Base-by-base conservation (phyloP, 495 filamentous ascomycete species). In the Penicillium canariense region DNA sequence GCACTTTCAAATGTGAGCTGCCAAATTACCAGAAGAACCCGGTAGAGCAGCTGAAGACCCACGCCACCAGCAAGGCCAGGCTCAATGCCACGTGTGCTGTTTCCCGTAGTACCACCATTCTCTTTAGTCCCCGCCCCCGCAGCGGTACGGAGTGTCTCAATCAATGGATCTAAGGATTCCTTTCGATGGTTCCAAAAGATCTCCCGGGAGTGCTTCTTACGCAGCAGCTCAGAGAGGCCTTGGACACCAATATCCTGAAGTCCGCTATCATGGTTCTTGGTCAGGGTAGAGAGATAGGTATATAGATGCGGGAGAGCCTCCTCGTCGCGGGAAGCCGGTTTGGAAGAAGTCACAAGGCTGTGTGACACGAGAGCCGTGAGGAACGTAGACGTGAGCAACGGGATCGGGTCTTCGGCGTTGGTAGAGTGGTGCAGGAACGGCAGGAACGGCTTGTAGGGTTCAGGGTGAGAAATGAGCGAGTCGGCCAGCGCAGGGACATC, bases 161-260 rank as follows among this genome's bases (percentile, higher is more conserved):
- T 75, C 53, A 97, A 73, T 1, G 95, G 91, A 18, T 74, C 78
- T 15, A 97, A 77, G 0, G 91, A 96, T 67, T 96, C 87, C 66
- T 85, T 83, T 52, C 89, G 77, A 61, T 94, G 85, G 17, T 83
- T 78, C 95, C 95, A 99, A 70, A 97, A 97, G 11, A 91, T 76
- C 55, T 85, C 80, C 47, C 94, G 79, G n/a, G 91, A 80, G 48
- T 81, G 83, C 49, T 76, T 81, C 23, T 82, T 90, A 43, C 90
- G 84, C 17, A 97, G 74, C n/a, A 97, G 76, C 3, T 87, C 81
- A 28, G 95, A 96, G 71, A 95, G 94, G 67, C 90, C 84, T 67
- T 91, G 87, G 9, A 97, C 91, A 5, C 90, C 93, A 68, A 97
- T 96, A 63, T 99, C 95, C 69, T 97, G 94, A 18, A 96, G 79